A percentile compares a stretch with the other conserved stretches of the same genome.
Conservation (phyloP, 345 rosid species). For the Hibiscus tridactylites region DNA sequence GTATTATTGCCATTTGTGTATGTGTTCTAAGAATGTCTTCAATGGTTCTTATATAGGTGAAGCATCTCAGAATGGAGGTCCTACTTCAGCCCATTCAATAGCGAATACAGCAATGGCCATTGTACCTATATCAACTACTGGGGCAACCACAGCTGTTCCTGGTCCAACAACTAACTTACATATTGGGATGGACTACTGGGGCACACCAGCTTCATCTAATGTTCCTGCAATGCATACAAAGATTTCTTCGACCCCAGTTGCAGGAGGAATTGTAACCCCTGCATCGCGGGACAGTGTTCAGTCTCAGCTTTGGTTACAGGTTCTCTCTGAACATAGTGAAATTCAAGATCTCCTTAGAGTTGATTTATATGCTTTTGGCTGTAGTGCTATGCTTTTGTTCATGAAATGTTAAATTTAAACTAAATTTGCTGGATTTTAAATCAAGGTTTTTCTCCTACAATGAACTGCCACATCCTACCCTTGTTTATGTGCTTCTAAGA, state of each 20-base stretch:
- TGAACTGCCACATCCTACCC: not conserved
- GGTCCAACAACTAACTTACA: constrained; percentile 90
- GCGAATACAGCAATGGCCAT: constrained; percentile 46
- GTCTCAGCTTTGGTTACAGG: constrained; percentile 87
- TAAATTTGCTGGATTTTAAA: not conserved
- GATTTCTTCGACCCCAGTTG: constrained; percentile 57
- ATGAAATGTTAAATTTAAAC: not conserved
- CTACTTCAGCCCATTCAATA: constrained; percentile 32
- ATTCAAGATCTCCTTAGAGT: not conserved
- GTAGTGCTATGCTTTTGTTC: not conserved
- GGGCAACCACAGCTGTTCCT: constrained; percentile 46
- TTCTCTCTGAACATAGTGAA: constrained; percentile 10
- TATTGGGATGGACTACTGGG: constrained; percentile 99
- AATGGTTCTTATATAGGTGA: constrained; percentile 33
- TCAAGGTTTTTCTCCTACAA: constrained; percentile 1
- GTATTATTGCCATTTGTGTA: not conserved
- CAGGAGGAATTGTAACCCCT: constrained; percentile 57
- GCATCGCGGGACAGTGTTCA: constrained; percentile 68
- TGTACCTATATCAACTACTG: constrained; percentile 55
- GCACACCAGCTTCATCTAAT: constrained; percentile 52
- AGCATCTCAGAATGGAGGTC: constrained; percentile 65
- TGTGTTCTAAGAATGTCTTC: constrained; percentile 8
- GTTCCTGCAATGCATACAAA: constrained; percentile 64
- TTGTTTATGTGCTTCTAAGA: not conserved
- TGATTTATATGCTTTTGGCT: not conserved